Base-by-base conservation (phyloP, 805 yeast species). In the Priceomyces melissophilus region DNA sequence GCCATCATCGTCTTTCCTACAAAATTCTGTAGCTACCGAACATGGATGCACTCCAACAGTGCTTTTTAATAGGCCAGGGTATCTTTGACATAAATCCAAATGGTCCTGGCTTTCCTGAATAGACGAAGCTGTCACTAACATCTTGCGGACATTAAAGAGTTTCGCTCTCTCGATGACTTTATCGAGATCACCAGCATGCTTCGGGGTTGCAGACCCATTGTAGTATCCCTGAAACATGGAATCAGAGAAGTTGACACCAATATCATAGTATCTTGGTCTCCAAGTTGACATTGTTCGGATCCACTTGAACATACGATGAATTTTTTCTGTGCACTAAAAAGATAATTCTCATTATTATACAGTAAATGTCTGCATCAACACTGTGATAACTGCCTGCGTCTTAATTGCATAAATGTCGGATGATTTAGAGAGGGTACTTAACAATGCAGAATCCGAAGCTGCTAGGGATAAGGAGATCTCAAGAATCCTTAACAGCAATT, bases 21-120 rank as follows among this genome's bases (percentile, higher is more conserved):
- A 69, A 47, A 69, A 70, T 40, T 69, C 75, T 32, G 49, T 49
- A 10, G 72, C 69, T 0, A 89, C 95, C 12, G 84, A 71, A 61
- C 99, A 91, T 0, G 99, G 99, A 65, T 93, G 99, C 2, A 91
- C 95, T 10, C 99, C 99, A 2, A 82, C 90, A 0, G 99, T 93
- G 16, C 85, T 78, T 45, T 66, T 75, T 47, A 61, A 63, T 11
- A 46, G 52, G 8, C 53, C 55, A 3, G 66, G 64, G 41, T 64
- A 60, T 37, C 59, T 45, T 2, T 55, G 46, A 30, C 85, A 81
- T 25, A 90, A 54, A 11, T 71, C 73, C 12, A 86, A 59, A 6
- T 89, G 84, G n/a, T 69, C 65, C 28, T 58, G 52, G 14, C 90
- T 79, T 51, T 91, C 96, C 1, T 60, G 54, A 5, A 88, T 65